A percentile compares a stretch with the other conserved stretches of the same genome.
Evolutionary conservation across 2,329 filamentous ascomycete genomes (phyloP).

Genomic region (Penicillium sp.): DNA sequence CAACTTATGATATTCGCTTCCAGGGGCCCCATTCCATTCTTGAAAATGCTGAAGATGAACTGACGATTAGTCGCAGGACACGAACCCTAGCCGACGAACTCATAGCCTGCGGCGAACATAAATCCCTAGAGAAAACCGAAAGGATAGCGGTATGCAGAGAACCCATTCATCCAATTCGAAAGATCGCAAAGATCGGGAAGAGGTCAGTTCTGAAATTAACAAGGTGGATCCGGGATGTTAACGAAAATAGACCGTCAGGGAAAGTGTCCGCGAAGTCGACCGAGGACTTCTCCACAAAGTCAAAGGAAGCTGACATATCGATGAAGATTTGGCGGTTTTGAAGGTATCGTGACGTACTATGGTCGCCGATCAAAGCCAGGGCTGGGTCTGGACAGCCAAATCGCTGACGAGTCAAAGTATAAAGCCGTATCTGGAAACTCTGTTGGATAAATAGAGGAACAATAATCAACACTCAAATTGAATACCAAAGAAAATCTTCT

Average conservation of each 20-base stretch:
- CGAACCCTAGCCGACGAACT: conserved; percentile 1
- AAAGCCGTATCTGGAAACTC: not conserved
- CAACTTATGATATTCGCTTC: not conserved
- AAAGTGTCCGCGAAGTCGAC: not conserved
- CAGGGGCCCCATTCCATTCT: not conserved
- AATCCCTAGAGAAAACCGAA: no score
- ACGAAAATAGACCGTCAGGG: not conserved
- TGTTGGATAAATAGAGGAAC: not conserved
- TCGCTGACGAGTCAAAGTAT: not conserved
- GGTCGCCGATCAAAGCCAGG: conserved; percentile 3
- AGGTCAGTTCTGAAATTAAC: not conserved
- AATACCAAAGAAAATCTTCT: not conserved
- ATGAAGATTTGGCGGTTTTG: not conserved
- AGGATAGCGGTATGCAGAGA: not conserved
- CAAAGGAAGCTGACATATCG: not conserved
- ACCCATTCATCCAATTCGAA: not conserved
- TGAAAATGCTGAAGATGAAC: not conserved
- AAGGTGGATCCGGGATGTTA: not conserved
- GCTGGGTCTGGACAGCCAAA: conserved; percentile 2
- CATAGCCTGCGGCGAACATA: not conserved
- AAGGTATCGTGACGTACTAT: no score
- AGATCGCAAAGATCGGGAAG: not conserved
- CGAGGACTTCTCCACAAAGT: not conserved
- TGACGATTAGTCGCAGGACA: not conserved
- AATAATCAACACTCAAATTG: not conserved